Conservation (phyloP, 2,329 filamentous ascomycete species). For the Colletotrichum simmondsii region DNA sequence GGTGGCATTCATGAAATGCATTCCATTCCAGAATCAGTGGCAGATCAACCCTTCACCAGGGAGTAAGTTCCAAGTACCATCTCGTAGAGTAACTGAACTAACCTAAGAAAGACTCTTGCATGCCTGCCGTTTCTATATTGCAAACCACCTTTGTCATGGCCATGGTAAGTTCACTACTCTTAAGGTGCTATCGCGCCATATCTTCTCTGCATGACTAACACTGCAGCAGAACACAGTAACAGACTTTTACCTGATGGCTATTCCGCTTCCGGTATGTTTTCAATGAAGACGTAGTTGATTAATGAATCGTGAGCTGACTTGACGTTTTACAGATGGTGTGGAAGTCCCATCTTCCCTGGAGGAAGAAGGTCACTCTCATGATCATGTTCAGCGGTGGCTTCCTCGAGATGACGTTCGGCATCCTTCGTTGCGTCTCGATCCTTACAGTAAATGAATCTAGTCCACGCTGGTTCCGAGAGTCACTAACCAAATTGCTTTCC, state of each 20-base stretch:
- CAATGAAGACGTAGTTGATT: too few relatives aligned
- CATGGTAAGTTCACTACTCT: neutral
- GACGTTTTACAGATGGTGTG: slow-evolving; percentile 4
- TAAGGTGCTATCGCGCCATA: neutral
- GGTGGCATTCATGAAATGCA: slow-evolving; percentile 56
- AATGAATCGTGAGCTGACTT: neutral
- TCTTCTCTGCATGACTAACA: neutral
- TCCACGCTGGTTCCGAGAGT: too few relatives aligned
- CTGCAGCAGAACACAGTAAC: neutral
- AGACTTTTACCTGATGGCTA: slow-evolving; percentile 28
- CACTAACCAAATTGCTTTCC: neutral
- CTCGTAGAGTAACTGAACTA: neutral
- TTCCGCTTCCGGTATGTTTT: neutral
- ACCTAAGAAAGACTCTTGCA: neutral
- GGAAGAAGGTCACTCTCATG: slow-evolving; percentile 24
- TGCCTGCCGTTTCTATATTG: slow-evolving; percentile 14
- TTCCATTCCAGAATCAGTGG: slow-evolving; percentile 55
- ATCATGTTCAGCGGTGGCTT: slow-evolving; percentile 32
- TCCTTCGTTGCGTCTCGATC: slow-evolving; percentile 27
- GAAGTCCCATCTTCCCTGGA: slow-evolving; percentile 19
- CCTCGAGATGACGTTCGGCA: slow-evolving; percentile 28
- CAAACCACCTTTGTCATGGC: slow-evolving; percentile 29
- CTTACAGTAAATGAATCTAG: neutral
- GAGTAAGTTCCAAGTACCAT: neutral
- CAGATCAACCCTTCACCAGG: slow-evolving; percentile 55